Base-by-base conservation (phyloP, 2,329 filamentous ascomycete genomes). In the Verticillium tricorpus region DNA sequence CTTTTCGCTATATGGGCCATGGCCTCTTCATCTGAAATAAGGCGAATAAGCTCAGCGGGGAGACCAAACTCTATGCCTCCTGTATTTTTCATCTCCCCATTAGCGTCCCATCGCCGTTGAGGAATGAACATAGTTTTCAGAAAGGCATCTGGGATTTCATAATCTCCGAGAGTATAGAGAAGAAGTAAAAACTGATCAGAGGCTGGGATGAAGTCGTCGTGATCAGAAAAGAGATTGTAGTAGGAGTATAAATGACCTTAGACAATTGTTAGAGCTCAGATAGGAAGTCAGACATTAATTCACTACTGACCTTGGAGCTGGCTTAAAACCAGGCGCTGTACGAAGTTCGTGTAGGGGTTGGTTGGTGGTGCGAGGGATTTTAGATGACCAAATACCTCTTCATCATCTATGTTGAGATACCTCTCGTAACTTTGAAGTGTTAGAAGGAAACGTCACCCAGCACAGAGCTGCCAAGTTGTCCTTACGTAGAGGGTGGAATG, bases 401-500 rank as follows among this genome's bases (percentile, higher is more conserved):
- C 69, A 14, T 75, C 73, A 7, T 75, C 73, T 64, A 74, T 69
- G 28, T 71, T 72, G 0, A 75, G 59, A 61, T 75, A 75, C 37
- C 73, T 64, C 57, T 75, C 73, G 11, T 74, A 74, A 5, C 73
- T 72, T 59, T 2, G 5, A 3, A 7, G 14, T 6, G 4, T 67
- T 2, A 67, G 60, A 39, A 15, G 8, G 8, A 25, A 25, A n/a
- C 1, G 12, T 19, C 3, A 11, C 14, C 14, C 2, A 2, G 34
- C 14, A 9, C 14, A 14, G 34, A 35, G 14, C 14, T 35, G 9
- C 1, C 28, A 1, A n/a, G 2, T 4, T 2, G 17, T 19, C 63
- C 72, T 68, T n/a, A 75, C 72, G 73, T 75, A 1, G 73, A 75
- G 11, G 69, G 65, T 0, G 73, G 73, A 1, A 75, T 66, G 6